These are phyloP conservation scores for Tardiomyces depauwii DNA, from an alignment of 1,139 yeast genomes.

Conservation along the genomic window DNA sequence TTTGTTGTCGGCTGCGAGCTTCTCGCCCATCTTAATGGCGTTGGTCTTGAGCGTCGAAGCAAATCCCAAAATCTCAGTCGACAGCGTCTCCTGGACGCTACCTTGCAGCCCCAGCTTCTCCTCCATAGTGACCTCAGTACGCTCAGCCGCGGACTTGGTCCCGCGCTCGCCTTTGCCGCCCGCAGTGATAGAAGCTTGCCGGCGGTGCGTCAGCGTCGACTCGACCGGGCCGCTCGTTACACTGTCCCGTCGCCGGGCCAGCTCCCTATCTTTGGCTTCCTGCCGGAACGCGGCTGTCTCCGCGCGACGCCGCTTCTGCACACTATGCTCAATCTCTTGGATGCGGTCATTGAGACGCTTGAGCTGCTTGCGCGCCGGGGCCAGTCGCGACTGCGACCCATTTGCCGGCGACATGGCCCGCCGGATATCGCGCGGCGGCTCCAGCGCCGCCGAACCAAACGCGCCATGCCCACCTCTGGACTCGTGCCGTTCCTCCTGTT, in stretches of 20 bases:
- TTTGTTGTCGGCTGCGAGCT: slow-evolving; percentile 20
- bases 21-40: slow-evolving; percentile 31
- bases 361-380: slow-evolving; percentile 7
- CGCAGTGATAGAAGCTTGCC: background rate
- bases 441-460: slow-evolving; percentile 1
- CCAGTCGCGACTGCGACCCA: background rate
- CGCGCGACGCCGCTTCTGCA: slow-evolving; percentile 4
- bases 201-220: background rate
- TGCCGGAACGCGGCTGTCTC: background rate
- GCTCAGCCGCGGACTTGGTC: background rate
- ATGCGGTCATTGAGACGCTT: slow-evolving; percentile 13
- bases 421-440: background rate
- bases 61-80: slow-evolving; percentile 34
- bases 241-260: background rate
- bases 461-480: background rate
- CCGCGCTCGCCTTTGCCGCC: too few species aligned
- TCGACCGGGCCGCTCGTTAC: background rate
- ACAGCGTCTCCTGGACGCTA: slow-evolving; percentile 27
- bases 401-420: background rate
- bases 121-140: background rate
- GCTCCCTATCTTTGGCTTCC: slow-evolving; percentile 8
- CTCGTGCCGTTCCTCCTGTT: slow-evolving; percentile 2
- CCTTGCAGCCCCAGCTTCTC: background rate
- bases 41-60: slow-evolving; percentile 37
- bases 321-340: slow-evolving; percentile 10